Percentiles rank a stretch among this genome's conserved stretches.
These are phyloP conservation scores for Coprinopsis sp. DNA, from an alignment of 768 basidiomycete genomes.

Conservation along the genomic window DNA sequence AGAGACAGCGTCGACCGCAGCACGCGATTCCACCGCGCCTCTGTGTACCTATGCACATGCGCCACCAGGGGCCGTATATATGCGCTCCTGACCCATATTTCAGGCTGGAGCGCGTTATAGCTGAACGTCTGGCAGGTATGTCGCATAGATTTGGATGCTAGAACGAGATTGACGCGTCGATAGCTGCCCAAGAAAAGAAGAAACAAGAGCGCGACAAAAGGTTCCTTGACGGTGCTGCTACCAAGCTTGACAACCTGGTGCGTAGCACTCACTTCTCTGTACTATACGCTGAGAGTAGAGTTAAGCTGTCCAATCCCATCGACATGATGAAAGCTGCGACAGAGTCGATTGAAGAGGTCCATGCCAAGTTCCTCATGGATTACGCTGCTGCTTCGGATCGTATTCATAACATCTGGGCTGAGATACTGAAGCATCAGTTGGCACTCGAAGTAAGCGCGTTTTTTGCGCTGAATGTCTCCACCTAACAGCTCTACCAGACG, in stretches of 20 bases:
- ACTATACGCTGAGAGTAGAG: not conserved
- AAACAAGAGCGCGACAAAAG: slow-evolving; percentile 4
- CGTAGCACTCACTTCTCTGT: not conserved
- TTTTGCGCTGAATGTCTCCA: not conserved
- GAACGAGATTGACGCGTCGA: not conserved
- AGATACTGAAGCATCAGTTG: slow-evolving; percentile 3
- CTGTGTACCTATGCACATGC: not conserved
- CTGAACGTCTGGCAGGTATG: not conserved
- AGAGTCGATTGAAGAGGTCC: not conserved
- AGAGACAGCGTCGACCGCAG: no score
- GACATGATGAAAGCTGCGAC: not conserved
- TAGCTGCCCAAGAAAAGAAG: slow-evolving; percentile 9
- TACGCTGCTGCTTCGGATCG: slow-evolving; percentile 6
- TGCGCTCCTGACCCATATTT: not conserved
- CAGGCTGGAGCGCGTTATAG: not conserved
- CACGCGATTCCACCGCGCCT: not conserved
- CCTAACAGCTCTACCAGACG: not conserved
- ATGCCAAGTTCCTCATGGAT: slow-evolving; percentile 2
- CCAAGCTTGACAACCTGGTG: not conserved
- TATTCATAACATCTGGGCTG: slow-evolving; percentile 5
- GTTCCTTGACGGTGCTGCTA: slow-evolving; percentile 3
- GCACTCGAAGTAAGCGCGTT: slow-evolving; percentile 1
- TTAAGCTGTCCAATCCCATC: not conserved
- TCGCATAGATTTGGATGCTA: not conserved
- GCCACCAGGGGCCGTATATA: not conserved